These are phyloP conservation scores for Brasilioporus rufonigricans DNA, from an alignment of 768 basidiomycete species.

Conservation along the genomic window DNA sequence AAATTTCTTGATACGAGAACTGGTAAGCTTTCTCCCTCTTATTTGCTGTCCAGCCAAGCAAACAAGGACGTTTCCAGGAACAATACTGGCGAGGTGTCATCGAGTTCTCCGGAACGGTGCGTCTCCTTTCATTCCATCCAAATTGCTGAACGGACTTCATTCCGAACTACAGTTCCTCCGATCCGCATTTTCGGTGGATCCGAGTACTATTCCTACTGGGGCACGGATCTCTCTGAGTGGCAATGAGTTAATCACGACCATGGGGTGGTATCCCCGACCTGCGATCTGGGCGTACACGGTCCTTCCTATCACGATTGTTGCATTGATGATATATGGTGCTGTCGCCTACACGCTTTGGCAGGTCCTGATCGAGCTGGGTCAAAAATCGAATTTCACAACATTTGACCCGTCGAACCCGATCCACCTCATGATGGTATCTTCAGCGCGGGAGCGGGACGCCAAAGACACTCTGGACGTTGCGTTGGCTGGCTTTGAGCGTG, in stretches of 20 bases:
- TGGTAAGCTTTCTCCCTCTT: not conserved
- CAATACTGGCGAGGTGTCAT: conserved; percentile 15
- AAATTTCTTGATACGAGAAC: not conserved
- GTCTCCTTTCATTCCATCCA: not conserved
- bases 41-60: too few relatives aligned
- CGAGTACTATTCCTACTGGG: not conserved
- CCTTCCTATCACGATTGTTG: conserved; percentile 6
- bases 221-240: not conserved
- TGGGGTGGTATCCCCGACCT: not conserved
- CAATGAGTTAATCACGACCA: not conserved
- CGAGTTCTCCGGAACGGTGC: conserved; percentile 17
- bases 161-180: not conserved
- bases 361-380: not conserved
- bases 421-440: conserved; percentile 7
- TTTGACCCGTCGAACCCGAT: conserved; percentile 9
- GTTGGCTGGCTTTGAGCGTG: not conserved
- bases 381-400: not conserved
- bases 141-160: not conserved
- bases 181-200: conserved; percentile 9
- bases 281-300: conserved; percentile 1
- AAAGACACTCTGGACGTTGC: not conserved
- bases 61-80: not conserved
- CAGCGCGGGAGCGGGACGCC: not conserved
- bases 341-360: conserved; percentile 9
- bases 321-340: conserved; percentile 3